Percentiles rank a stretch among this genome's conserved stretches.
Conservation (phyloP, 2,329 filamentous ascomycete genomes). For the Arthroderma sp. region DNA sequence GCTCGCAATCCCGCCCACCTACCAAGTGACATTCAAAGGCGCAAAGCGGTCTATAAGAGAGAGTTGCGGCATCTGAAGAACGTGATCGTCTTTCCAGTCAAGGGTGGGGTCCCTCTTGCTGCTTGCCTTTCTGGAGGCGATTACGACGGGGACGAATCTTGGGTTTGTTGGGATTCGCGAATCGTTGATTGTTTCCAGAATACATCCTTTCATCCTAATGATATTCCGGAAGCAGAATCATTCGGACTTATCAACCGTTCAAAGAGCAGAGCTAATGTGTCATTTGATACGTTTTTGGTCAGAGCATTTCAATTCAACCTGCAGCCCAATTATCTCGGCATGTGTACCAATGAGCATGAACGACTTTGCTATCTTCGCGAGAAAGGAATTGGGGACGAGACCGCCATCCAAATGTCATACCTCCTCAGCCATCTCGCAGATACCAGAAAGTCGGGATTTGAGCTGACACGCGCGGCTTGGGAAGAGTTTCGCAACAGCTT, state of each 20-base stretch:
- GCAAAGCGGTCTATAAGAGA: conserved; percentile 34
- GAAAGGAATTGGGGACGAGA: conserved; percentile 24
- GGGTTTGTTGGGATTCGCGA: conserved; percentile 46
- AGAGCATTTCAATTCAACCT: conserved; percentile 37
- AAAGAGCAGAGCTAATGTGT: conserved; percentile 26
- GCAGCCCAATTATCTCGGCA: conserved; percentile 36
- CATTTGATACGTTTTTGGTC: conserved; percentile 28
- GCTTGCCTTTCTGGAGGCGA: conserved; percentile 51
- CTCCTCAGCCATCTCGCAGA: conserved; percentile 36
- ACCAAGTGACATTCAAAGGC: conserved; percentile 46
- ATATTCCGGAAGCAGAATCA: conserved; percentile 22
- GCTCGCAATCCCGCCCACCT: conserved; percentile 45
- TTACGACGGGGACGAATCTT: conserved; percentile 50
- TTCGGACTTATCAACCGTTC: conserved; percentile 38
- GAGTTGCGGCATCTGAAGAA: conserved; percentile 43
- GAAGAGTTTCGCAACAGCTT: conserved; percentile 21
- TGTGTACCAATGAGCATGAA: conserved; percentile 39
- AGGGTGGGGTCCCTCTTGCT: conserved; percentile 41
- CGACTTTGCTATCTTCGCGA: conserved; percentile 44
- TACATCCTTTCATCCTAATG: conserved; percentile 29
- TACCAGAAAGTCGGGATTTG: conserved; percentile 31
- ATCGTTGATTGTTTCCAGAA: conserved; percentile 42
- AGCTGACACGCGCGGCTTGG: conserved; percentile 29
- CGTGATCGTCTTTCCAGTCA: conserved; percentile 44
- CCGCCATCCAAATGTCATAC: conserved; percentile 26